These are phyloP conservation scores for Plasmodium inui DNA, from an alignment of 169 alveolate species.

Conservation along the genomic window DNA sequence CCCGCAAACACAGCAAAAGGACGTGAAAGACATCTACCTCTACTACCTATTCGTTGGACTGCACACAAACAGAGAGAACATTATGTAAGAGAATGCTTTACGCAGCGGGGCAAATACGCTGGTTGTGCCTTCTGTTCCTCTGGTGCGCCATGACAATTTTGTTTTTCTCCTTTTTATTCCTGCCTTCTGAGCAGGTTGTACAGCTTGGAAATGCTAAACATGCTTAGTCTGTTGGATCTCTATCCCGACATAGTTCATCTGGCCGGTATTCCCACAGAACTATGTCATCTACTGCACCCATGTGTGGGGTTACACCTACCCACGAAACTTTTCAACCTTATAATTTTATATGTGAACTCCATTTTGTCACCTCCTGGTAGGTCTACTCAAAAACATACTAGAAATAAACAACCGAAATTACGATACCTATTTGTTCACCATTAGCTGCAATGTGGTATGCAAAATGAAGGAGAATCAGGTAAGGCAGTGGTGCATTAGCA, in stretches of 20 bases:
- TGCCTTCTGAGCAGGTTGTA: not conserved
- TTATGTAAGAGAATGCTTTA: conserved; percentile 16
- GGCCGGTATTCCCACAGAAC: conserved; percentile 8
- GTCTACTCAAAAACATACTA: conserved; percentile 35
- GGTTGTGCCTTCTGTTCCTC: not conserved
- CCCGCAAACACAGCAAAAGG: conserved; percentile 20
- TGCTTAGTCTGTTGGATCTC: conserved; percentile 25
- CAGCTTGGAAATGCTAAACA: conserved; percentile 24
- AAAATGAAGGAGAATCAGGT: conserved; percentile 41
- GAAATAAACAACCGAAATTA: conserved; percentile 41
- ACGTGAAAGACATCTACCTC: conserved; percentile 54
- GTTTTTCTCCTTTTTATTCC: not conserved
- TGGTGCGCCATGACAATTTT: not conserved
- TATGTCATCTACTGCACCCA: not conserved
- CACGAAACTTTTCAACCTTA: not conserved
- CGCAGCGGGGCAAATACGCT: not conserved
- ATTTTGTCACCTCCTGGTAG: not conserved
- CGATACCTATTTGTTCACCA: conserved; percentile 30
- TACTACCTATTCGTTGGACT: conserved; percentile 61
- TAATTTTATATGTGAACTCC: not conserved
- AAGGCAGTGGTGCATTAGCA: not conserved
- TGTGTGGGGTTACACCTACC: not conserved
- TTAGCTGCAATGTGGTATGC: conserved; percentile 34
- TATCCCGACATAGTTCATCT: conserved; percentile 27
- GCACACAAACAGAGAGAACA: conserved; percentile 34